These are phyloP conservation scores for Venturia oleaginea DNA, from an alignment of 2,329 filamentous ascomycete genomes.

Conservation along the genomic window DNA sequence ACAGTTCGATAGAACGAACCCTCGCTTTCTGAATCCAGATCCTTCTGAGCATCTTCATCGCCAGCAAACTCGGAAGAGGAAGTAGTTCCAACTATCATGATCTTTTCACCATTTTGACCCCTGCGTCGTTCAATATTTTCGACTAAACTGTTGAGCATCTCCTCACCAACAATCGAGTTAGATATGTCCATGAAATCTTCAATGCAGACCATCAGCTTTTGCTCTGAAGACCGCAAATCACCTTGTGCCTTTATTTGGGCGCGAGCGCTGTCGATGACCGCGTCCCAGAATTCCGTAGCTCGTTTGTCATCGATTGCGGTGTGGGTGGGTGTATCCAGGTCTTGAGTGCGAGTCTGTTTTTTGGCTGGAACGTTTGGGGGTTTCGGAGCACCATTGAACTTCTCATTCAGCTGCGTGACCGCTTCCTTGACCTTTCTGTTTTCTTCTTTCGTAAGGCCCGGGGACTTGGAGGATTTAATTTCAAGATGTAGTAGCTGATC, in stretches of 20 bases:
- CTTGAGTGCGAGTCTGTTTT: not conserved
- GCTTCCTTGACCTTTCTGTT: not conserved
- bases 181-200: slow-evolving; percentile 74
- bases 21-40: slow-evolving; percentile 36
- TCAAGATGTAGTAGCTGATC: not conserved
- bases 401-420: not conserved
- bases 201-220: slow-evolving; percentile 63
- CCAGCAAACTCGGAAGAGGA: slow-evolving; percentile 41
- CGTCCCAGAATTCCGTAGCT: not conserved
- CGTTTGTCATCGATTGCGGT: not conserved
- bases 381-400: slow-evolving; percentile 14
- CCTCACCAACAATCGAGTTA: slow-evolving; percentile 57
- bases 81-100: slow-evolving; percentile 75
- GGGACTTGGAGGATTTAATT: no score
- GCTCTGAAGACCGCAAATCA: slow-evolving; percentile 21
- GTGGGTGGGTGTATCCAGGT: not conserved
- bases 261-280: slow-evolving; percentile 7
- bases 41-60: not conserved
- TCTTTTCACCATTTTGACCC: slow-evolving; percentile 54
- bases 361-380: slow-evolving; percentile 13
- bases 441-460: not conserved
- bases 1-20: slow-evolving; percentile 45
- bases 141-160: slow-evolving; percentile 61
- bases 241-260: slow-evolving; percentile 13
- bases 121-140: slow-evolving; percentile 63